phyloP scores from a whole-genome alignment of 306 rosid species.

The Quercus suber region DNA sequence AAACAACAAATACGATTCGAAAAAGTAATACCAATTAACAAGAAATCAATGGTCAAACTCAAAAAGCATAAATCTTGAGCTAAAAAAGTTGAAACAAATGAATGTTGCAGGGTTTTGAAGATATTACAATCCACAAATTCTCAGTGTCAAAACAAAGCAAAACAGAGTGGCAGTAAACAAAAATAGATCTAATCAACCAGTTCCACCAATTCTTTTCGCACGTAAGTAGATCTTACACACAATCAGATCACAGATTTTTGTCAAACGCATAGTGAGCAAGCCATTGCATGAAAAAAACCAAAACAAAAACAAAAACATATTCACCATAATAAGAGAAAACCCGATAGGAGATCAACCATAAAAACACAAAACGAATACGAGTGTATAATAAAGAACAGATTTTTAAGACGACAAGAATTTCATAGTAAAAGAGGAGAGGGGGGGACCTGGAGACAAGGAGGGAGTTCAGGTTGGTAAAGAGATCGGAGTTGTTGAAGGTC shows the following conservation, averaged over 20 bases:
- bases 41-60: no score
- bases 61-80: no score
- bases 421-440: neutral
- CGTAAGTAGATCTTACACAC: slow-evolving; percentile 1
- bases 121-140: no score
- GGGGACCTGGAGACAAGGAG: slow-evolving; percentile 79
- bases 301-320: neutral
- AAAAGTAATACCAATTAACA: no score
- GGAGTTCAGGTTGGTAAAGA: slow-evolving; percentile 69
- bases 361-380: neutral
- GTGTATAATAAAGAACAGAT: neutral
- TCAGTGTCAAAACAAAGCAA: neutral
- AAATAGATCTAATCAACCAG: slow-evolving; percentile 8
- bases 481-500: slow-evolving; percentile 78
- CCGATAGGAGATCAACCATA: neutral
- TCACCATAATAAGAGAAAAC: neutral
- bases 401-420: neutral
- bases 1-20: no score
- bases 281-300: neutral
- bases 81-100: no score
- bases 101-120: no score
- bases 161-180: neutral
- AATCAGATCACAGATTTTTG: neutral
- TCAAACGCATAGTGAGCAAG: neutral
- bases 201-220: neutral